These are phyloP conservation scores for Lipomyces yamanashiensis DNA, from an alignment of 805 yeast genomes.

Conservation along the genomic window DNA sequence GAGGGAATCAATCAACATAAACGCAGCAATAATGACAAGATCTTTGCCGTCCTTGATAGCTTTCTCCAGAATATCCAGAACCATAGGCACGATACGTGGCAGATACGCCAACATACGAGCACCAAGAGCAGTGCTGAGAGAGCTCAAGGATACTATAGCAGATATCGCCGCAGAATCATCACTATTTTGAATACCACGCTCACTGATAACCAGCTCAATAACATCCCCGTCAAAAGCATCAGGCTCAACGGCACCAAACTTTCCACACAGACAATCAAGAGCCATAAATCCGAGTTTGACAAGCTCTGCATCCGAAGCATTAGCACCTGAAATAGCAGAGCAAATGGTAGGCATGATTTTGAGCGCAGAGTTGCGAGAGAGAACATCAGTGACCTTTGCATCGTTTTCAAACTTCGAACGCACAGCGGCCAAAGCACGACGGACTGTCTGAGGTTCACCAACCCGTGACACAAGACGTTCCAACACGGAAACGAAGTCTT, in stretches of 20 bases:
- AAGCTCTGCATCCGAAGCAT: slow-evolving; percentile 49
- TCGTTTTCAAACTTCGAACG: slow-evolving; percentile 31
- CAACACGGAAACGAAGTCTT: slow-evolving; percentile 69
- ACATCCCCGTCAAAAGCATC: slow-evolving; percentile 52
- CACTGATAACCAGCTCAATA: slow-evolving; percentile 57
- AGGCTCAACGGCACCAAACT: slow-evolving; percentile 58
- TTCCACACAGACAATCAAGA: slow-evolving; percentile 62
- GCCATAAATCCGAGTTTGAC: slow-evolving; percentile 74
- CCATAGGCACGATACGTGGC: slow-evolving; percentile 81
- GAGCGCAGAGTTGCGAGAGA: slow-evolving; percentile 57
- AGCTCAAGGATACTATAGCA: slow-evolving; percentile 69
- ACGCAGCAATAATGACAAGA: slow-evolving; percentile 68
- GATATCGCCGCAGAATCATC: slow-evolving; percentile 71
- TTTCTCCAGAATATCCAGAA: slow-evolving; percentile 61
- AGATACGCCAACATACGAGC: slow-evolving; percentile 83
- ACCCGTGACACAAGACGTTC: slow-evolving; percentile 46
- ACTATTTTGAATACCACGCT: slow-evolving; percentile 57
- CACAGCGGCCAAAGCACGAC: slow-evolving; percentile 24
- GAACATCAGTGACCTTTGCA: slow-evolving; percentile 24
- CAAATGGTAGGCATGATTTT: slow-evolving; percentile 36
- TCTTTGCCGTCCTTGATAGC: slow-evolving; percentile 46
- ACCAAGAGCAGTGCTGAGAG: slow-evolving; percentile 71
- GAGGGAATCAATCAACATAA: slow-evolving; percentile 73
- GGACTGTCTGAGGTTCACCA: slow-evolving; percentile 26
- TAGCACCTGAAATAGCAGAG: slow-evolving; percentile 12